Conservation (phyloP, 139 green algal genomes). For the Micromonas pusilla region DNA sequence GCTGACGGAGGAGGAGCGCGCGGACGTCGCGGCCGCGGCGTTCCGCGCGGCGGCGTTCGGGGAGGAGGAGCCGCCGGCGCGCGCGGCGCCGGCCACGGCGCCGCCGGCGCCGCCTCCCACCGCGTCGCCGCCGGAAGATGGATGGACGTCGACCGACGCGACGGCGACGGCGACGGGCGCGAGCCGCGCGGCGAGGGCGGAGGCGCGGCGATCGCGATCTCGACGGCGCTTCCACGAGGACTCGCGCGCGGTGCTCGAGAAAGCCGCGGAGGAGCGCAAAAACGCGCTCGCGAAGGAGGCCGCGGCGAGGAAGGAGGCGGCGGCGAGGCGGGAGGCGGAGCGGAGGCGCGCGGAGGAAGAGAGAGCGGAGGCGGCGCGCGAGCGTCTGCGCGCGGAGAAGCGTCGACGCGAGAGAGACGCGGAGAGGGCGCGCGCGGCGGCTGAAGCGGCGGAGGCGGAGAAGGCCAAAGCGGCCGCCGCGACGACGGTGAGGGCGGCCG, state of each 20-base stretch:
- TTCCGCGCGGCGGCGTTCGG: not conserved
- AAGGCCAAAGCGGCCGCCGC: no score
- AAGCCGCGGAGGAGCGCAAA: not conserved
- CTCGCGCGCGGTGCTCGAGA: not conserved
- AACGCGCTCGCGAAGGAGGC: not conserved
- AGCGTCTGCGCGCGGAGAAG: no score
- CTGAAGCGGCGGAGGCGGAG: no score
- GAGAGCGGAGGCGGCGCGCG: no score
- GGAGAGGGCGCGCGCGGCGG: no score
- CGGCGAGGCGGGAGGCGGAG: not conserved
- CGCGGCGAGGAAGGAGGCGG: not conserved
- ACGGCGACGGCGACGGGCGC: not conserved
- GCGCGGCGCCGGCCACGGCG: no score
- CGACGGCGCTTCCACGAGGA: not conserved
- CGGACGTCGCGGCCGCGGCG: not conserved
- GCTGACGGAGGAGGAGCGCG: no score
- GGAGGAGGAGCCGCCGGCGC: not conserved
- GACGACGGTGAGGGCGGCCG: no score
- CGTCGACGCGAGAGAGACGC: no score
- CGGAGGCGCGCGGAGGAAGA: not conserved
- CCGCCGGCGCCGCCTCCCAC: not conserved
- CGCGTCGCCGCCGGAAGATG: not conserved
- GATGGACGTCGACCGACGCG: not conserved
- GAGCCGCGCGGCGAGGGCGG: not conserved
- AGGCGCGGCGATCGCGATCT: not conserved